Conservation (phyloP, 345 rosid genomes). For the Brassica cretica region DNA sequence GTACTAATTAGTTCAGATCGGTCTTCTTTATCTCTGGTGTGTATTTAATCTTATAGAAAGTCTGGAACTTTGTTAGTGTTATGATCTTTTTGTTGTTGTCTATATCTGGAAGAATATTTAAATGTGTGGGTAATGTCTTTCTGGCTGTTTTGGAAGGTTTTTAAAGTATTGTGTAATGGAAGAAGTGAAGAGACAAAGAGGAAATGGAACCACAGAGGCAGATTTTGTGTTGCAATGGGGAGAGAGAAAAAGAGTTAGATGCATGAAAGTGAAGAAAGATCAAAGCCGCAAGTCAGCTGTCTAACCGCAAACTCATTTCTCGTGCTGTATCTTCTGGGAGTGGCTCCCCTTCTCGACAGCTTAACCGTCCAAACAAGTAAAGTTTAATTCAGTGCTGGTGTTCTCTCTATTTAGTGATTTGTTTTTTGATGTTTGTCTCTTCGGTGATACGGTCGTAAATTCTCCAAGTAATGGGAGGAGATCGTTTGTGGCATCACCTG, state of each 20-base stretch:
- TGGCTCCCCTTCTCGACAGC: constrained; percentile 53
- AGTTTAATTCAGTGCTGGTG: too few species aligned
- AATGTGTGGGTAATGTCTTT: constrained; percentile 10
- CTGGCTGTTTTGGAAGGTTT: constrained; percentile 5
- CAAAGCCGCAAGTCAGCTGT: constrained; percentile 39
- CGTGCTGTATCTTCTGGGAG: constrained; percentile 47
- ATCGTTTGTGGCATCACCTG: constrained; percentile 55
- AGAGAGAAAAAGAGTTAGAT: constrained; percentile 76
- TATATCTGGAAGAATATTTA: background rate
- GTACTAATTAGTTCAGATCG: background rate
- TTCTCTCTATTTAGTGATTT: too few species aligned
- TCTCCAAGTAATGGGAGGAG: constrained; percentile 47
- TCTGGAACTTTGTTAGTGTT: background rate
- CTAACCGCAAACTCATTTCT: constrained; percentile 57
- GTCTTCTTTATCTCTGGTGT: background rate
- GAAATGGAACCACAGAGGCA: constrained; percentile 50
- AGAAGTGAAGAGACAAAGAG: constrained; percentile 62
- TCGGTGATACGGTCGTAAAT: background rate
- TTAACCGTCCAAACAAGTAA: constrained; percentile 50
- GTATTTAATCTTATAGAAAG: constrained; percentile 6
- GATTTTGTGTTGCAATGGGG: constrained; percentile 96
- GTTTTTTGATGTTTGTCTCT: constrained; percentile 34
- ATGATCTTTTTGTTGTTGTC: too few species aligned
- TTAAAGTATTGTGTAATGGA: constrained; percentile 46
- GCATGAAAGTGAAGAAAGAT: constrained; percentile 57